Base-by-base conservation (phyloP, 176 grass and related monocot genomes). In the Hordeum marinum region DNA sequence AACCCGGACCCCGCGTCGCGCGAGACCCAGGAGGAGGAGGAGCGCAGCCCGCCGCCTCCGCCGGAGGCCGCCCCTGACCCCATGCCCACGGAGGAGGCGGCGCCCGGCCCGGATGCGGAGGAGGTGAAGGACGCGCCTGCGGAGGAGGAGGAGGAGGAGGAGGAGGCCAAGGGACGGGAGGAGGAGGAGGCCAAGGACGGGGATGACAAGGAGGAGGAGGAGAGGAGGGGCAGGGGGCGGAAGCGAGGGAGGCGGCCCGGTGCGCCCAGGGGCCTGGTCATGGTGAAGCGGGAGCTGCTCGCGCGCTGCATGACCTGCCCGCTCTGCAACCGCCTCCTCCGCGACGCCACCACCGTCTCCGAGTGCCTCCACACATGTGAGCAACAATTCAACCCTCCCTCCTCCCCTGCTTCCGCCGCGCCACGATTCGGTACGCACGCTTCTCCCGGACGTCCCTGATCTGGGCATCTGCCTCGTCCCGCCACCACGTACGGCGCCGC, bases 361-460 rank as follows among this genome's bases (percentile, higher is more conserved):
- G 90, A 95, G 88, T 95, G 93, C 80, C 93, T 95, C 52, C 93
- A 92, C 91, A 95, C 90, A 2, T 95, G 93, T 95, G 71, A 92
- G 88, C 54, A 8, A 18, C 54, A 18, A 52, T 18, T 4, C 7
- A 29, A 29, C 6, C 70, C 5, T 8, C 0, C 18, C 18, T 7
- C 6, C 18, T 21, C 4, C 2, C 3, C 71, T 13, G 12, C 82
- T 7, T 1, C 80, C 9, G 7, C 31, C 37, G 66, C 8, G 70
- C 41, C 70, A 31, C 15, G 45, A 52, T 75, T 54, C 72, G 72
- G 8, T 6, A 5, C 9, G 25, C 26, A 5, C 39, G 48, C 9
- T 34, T 20, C 1, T 11, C 77, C 17, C 35, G 42, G 5, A 23
- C 65, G 34, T 65, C 72, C 68, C 70, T 54, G 70, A 87, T 81